These are phyloP conservation scores for Citrullus mucosospermus DNA, from an alignment of 306 rosid genomes.

Conservation along the genomic window DNA sequence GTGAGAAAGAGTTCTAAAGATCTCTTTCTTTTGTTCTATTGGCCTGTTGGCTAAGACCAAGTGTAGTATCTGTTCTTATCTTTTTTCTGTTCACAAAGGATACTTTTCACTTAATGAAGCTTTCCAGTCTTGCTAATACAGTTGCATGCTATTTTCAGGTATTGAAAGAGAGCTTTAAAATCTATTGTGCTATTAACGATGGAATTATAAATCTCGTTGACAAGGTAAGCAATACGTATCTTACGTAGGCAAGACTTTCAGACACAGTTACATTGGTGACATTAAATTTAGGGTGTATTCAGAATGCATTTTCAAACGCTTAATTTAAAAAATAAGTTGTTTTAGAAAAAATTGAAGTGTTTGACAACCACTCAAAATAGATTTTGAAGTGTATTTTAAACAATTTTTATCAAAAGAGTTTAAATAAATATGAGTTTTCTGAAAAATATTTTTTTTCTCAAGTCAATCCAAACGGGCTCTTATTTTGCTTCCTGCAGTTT, in stretches of 20 bases:
- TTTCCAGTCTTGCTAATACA: slow-evolving; percentile 1
- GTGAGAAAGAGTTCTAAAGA: background rate
- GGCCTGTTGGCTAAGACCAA: background rate
- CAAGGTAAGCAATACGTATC: slow-evolving; percentile 49
- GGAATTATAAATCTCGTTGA: slow-evolving; percentile 98
- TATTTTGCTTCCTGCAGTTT: slow-evolving; percentile 39
- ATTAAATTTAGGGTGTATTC: background rate
- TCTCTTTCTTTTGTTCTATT: background rate
- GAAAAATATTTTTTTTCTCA: too few relatives aligned
- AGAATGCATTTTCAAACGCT: too few relatives aligned
- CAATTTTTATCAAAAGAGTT: too few relatives aligned
- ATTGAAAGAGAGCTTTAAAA: slow-evolving; percentile 95
- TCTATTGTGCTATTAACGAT: slow-evolving; percentile 77
- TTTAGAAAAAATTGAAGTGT: too few relatives aligned
- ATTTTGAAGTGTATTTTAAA: too few relatives aligned
- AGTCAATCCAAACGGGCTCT: too few relatives aligned
- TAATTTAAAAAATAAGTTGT: too few relatives aligned
- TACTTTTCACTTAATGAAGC: background rate
- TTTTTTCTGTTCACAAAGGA: background rate
- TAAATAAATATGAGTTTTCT: too few relatives aligned
- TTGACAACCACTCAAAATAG: too few relatives aligned
- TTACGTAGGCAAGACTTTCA: background rate
- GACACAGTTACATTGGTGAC: background rate
- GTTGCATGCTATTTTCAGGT: slow-evolving; percentile 44
- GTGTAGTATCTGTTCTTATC: background rate